Evolutionary conservation across 805 yeast genomes (phyloP).

Genomic region (Candida nanaspora): DNA sequence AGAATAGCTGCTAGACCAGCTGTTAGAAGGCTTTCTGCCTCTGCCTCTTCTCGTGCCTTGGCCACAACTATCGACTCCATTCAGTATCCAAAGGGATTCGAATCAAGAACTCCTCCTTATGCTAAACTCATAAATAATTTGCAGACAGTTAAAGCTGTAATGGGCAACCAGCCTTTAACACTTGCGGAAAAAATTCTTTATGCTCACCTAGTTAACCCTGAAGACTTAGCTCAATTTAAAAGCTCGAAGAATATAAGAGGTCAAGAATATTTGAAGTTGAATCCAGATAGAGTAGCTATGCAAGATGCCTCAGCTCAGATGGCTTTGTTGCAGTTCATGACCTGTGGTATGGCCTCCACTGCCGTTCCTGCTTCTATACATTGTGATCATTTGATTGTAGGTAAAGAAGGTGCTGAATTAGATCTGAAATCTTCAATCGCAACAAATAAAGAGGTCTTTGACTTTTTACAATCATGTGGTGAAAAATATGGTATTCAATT

Average conservation of each 20-base stretch:
- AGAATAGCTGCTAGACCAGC: neutral
- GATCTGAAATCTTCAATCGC: slow-evolving; percentile 84
- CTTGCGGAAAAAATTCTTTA: slow-evolving; percentile 93
- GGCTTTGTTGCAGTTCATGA: slow-evolving; percentile 96
- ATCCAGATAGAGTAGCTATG: slow-evolving; percentile 98
- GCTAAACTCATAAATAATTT: slow-evolving; percentile 63
- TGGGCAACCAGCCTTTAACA: slow-evolving; percentile 59
- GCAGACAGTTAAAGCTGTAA: slow-evolving; percentile 26
- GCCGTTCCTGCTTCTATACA: slow-evolving; percentile 96
- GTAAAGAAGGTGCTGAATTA: slow-evolving; percentile 81
- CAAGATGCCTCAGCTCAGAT: slow-evolving; percentile 99
- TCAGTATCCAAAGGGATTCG: slow-evolving; percentile 45
- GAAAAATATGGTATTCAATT: slow-evolving; percentile 95
- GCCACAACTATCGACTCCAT: neutral
- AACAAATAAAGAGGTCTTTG: slow-evolving; percentile 89
- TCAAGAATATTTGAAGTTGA: slow-evolving; percentile 81
- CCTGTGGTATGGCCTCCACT: slow-evolving; percentile 85
- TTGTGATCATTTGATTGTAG: slow-evolving; percentile 97
- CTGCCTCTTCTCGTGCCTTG: neutral
- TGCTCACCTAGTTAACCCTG: slow-evolving; percentile 92
- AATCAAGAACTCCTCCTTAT: slow-evolving; percentile 83
- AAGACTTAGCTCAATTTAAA: slow-evolving; percentile 66
- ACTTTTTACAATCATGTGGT: slow-evolving; percentile 83
- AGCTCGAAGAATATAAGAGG: slow-evolving; percentile 53
- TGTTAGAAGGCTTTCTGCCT: neutral